Conservation (phyloP, 768 basidiomycete species). For the Pleurotus tuoliensis region DNA sequence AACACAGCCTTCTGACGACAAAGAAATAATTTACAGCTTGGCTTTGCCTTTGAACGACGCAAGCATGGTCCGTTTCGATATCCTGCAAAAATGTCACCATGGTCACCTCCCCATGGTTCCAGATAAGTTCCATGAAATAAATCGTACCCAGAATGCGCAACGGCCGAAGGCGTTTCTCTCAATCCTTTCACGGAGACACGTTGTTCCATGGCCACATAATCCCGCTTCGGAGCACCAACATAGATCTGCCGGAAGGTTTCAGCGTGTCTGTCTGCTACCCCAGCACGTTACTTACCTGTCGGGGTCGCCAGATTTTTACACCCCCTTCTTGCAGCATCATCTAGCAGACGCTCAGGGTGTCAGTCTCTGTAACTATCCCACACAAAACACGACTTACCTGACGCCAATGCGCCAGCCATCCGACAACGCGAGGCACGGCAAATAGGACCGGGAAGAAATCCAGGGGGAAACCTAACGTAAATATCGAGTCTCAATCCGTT, state of each 20-base stretch:
- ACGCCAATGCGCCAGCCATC: conserved; percentile 92
- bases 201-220: conserved; percentile 65
- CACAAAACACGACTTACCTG: conserved; percentile 45
- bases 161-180: conserved; percentile 56
- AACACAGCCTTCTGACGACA: background rate
- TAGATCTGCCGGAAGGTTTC: conserved; percentile 53
- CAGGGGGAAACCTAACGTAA: conserved; percentile 71
- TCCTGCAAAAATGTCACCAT: conserved; percentile 42
- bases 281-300: conserved; percentile 50
- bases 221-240: conserved; percentile 68
- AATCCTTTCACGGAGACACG: conserved; percentile 52
- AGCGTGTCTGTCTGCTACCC: conserved; percentile 8
- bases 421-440: conserved; percentile 87
- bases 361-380: conserved; percentile 1
- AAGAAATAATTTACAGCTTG: conserved; percentile 33
- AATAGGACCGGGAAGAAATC: conserved; percentile 95
- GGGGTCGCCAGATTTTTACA: conserved; percentile 91
- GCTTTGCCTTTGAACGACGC: conserved; percentile 57
- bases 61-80: conserved; percentile 64
- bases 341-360: conserved; percentile 30
- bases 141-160: conserved; percentile 76
- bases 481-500: conserved; percentile 13
- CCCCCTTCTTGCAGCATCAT: conserved; percentile 90
- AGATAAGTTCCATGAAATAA: conserved; percentile 7
- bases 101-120: conserved; percentile 23